Conservation (phyloP, 441 rosid species). For the Erodium moschatum region DNA sequence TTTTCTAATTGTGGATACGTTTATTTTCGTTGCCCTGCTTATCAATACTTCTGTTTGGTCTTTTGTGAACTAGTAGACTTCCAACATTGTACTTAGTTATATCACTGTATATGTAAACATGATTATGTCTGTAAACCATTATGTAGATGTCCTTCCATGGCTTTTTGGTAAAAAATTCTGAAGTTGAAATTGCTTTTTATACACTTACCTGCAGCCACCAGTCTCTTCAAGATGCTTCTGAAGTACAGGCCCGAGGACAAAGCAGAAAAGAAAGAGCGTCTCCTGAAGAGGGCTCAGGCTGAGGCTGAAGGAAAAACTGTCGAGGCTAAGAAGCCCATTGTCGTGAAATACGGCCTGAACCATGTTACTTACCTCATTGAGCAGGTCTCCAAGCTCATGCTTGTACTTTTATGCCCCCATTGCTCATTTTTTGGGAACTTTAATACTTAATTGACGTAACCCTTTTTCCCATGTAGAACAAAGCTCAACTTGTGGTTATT, state of each 20-base stretch:
- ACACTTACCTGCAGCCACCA: conserved; percentile 20
- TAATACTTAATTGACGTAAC: not conserved
- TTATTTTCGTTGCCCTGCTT: too few relatives aligned
- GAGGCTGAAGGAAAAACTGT: conserved; percentile 24
- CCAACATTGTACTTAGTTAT: too few relatives aligned
- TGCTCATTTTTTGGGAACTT: too few relatives aligned
- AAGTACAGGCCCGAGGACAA: conserved; percentile 28
- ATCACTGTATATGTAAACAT: too few relatives aligned
- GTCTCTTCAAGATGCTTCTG: conserved; percentile 26
- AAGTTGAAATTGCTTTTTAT: not conserved
- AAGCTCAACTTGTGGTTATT: conserved; percentile 79
- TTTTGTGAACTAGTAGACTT: too few relatives aligned
- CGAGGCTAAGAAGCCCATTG: conserved; percentile 28
- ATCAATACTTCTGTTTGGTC: too few relatives aligned
- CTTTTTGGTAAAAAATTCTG: not conserved
- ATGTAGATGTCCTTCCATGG: not conserved
- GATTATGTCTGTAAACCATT: not conserved
- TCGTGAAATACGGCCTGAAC: conserved; percentile 27
- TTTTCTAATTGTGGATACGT: too few relatives aligned
- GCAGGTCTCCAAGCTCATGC: conserved; percentile 17
- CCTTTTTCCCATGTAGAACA: conserved; percentile 42
- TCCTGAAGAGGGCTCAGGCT: conserved; percentile 25
- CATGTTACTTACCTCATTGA: conserved; percentile 28
- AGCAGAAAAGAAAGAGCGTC: conserved; percentile 28
- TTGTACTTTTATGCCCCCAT: not conserved